Percentiles rank a stretch among this genome's conserved stretches.
These are phyloP conservation scores for Schizothecium vesticola DNA, from an alignment of 495 filamentous ascomycete genomes.

Conservation along the genomic window DNA sequence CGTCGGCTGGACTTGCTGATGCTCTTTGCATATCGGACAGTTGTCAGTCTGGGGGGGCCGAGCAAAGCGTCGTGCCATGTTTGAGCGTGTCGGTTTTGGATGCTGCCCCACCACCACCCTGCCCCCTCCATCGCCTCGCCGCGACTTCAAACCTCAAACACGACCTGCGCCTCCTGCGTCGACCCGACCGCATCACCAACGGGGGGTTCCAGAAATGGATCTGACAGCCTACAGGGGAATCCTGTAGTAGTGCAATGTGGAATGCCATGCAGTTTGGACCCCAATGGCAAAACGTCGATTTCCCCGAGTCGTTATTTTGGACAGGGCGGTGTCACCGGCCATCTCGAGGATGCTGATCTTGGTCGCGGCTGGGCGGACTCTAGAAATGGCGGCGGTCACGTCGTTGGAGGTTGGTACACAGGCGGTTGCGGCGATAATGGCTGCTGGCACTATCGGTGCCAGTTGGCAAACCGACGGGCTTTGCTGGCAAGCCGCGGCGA, in stretches of 20 bases:
- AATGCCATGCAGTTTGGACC: not conserved
- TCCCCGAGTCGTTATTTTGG: not conserved
- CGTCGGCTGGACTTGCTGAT: not conserved
- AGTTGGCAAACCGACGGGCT: not conserved
- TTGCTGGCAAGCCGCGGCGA: not conserved
- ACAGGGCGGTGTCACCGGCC: not conserved
- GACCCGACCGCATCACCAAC: not conserved
- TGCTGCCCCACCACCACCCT: not conserved
- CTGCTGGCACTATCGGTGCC: not conserved
- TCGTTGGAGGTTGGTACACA: not conserved
- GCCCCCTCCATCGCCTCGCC: conserved; percentile 9
- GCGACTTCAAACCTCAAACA: conserved; percentile 20
- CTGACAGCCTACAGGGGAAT: not conserved
- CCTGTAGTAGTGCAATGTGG: not conserved
- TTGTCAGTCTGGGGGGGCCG: not conserved
- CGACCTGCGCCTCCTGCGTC: conserved; percentile 14
- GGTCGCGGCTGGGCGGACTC: not conserved
- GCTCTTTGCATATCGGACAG: not conserved
- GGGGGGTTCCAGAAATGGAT: not conserved
- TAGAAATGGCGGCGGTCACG: not conserved
- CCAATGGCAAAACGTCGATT: not conserved
- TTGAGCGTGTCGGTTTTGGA: not conserved
- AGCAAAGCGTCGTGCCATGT: not conserved
- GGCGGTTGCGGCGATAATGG: not conserved
- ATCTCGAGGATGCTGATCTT: not conserved